These are phyloP conservation scores for Phytopythium ostracodes DNA, from an alignment of 352 stramenopile species.

Conservation along the genomic window DNA sequence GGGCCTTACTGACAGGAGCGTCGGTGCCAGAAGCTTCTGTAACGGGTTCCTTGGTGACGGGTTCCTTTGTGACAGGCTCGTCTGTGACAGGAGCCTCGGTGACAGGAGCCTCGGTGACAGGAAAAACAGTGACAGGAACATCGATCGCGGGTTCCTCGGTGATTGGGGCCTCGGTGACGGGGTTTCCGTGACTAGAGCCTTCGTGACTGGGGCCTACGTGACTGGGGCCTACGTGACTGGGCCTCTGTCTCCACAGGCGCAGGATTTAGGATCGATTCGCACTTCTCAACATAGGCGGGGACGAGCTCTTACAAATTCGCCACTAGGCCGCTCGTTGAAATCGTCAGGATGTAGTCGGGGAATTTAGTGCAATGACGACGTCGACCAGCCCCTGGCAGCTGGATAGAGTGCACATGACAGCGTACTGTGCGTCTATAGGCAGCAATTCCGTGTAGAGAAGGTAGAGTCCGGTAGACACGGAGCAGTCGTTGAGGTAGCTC, in stretches of 20 bases:
- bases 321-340: slow-evolving; percentile 29
- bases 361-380: slow-evolving; percentile 18
- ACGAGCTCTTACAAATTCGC: slow-evolving; percentile 37
- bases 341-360: slow-evolving; percentile 32
- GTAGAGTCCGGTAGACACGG: slow-evolving; percentile 27
- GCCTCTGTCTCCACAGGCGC: background rate
- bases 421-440: slow-evolving; percentile 25
- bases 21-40: background rate
- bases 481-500: slow-evolving; percentile 17
- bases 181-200: background rate
- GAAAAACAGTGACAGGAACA: no score
- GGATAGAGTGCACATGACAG: slow-evolving; percentile 29
- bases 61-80: background rate
- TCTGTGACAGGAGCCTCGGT: background rate
- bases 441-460: slow-evolving; percentile 27
- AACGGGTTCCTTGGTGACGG: background rate
- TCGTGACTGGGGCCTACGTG: background rate
- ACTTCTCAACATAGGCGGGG: slow-evolving; percentile 15
- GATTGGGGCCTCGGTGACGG: background rate
- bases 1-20: no score
- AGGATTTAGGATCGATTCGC: background rate
- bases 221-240: background rate
- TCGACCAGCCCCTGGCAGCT: slow-evolving; percentile 30
- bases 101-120: no score
- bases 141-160: background rate